phyloP scores from a whole-genome alignment of 75 land plant genomes.

The Cunninghamia lanceolata region DNA sequence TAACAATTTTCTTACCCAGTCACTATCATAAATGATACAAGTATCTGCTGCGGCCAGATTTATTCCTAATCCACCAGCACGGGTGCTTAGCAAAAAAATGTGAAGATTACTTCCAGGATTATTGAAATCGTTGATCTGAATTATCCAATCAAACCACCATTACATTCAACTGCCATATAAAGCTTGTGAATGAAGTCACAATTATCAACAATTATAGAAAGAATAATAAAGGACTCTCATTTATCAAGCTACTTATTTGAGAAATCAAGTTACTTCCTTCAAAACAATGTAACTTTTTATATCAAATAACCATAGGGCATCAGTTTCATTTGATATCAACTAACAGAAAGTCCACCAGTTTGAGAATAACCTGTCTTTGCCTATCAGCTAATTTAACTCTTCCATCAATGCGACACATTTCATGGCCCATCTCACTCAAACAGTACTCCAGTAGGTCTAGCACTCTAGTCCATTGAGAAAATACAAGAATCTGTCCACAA shows the following conservation, averaged over 20 bases:
- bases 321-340: background rate
- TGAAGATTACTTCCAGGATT: constrained; percentile 18
- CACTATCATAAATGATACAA: constrained; percentile 45
- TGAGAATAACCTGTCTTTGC: constrained; percentile 54
- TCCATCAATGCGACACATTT: constrained; percentile 90
- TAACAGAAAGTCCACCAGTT: background rate
- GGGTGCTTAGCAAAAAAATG: constrained; percentile 39
- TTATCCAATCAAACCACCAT: background rate
- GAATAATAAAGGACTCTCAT: background rate
- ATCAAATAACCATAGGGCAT: background rate
- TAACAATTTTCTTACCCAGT: constrained; percentile 24
- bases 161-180: background rate
- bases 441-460: constrained; percentile 87
- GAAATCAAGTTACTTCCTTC: background rate
- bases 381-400: constrained; percentile 59
- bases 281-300: background rate
- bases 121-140: constrained; percentile 82
- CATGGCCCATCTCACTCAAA: constrained; percentile 65
- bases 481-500: constrained; percentile 71
- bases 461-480: constrained; percentile 89
- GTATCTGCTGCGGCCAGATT: constrained; percentile 47
- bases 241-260: background rate
- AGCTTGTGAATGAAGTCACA: background rate
- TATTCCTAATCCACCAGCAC: constrained; percentile 52
- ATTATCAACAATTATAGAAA: background rate